Base-by-base conservation (phyloP, 805 yeast genomes). In the Kazachstania bromeliacearum region DNA sequence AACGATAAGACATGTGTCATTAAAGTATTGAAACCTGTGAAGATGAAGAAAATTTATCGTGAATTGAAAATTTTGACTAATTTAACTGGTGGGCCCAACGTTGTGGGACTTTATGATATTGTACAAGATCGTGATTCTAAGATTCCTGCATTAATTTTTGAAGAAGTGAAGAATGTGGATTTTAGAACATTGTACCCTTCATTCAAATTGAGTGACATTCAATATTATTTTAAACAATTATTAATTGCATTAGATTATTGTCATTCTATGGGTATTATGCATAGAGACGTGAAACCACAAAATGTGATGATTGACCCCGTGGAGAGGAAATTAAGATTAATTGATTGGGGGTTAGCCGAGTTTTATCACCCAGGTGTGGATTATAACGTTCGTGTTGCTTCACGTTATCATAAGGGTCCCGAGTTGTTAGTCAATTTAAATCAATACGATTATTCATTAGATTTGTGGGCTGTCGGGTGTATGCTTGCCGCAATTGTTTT, bases 261-360 rank as follows among this genome's bases (percentile, higher is more conserved):
- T 37, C 96, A 88, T 63, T 81, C 94, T 5, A 82, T 82, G 79
- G 96, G 96, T 25, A 85, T 88, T 45, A 85, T 85, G 80, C 96
- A 85, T 60, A 69, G 96, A 56, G 96, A 85, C 60, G 95, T 85
- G 34, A 85, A 85, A 57, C 95, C 95, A 8, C 95, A 85, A 59
- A 85, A 85, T 53, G 85, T 85, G 30, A 85, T 85, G 95, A 85
- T 85, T 47, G 95, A 87, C 60, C 95, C 85, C 42, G 63, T 67
- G 31, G 53, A 61, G 35, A 71, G 70, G 46, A 63, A 66, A 28
- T 63, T 87, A 51, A 71, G 89, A 48, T 71, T 87, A 38, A 87
- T 87, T 45, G 96, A 87, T 63, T 87, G 96, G 96, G 96, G 96
- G 12, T 64, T 87, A 42, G 95, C 95, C 6, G 96, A 87, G 57